Evolutionary conservation across 768 basidiomycete species (phyloP), one percentile per base, ranked within the genome.

Genomic region (Leccinum aurantiacum): DNA sequence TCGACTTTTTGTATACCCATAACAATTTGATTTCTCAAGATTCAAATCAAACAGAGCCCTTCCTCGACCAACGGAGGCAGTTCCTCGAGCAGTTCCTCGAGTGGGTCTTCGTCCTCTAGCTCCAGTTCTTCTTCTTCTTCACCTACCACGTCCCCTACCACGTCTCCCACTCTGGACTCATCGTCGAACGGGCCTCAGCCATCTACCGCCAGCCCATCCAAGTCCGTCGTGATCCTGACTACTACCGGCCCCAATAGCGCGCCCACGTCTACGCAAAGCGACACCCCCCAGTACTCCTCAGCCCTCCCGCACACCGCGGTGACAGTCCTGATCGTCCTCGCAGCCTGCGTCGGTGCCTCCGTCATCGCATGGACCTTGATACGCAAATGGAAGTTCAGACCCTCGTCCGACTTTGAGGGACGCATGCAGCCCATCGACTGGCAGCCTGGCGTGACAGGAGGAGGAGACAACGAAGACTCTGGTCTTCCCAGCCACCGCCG

Each of bases 341-440:
- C 84, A 4, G 80, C 87, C 6, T 84, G 80, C 50, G 66, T 93
- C 47, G 93, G 85, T 54, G 88, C 81, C 31, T 69, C 88, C 54
- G 81, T 82, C 58, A 85, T 93, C 65, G 79, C 89, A 63, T 95
- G 93, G 93, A 95, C 92, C 52, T 76, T 93, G 69, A 90, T 94
- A 80, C 88, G 93, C 78, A 93, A 94, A 74, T 93, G 91, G 89
- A 93, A 93, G 77, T 86, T 94, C 69, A 85, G 84, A 56, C 85
- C 89, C 59, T 93, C 92, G 31, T 80, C 84, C 69, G 82, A 84
- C 66, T 94, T 94, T 71, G 89, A 91, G 67, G 84, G 86, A 62
- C 90, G 92, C 65, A 84, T 95, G 78, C 84, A 89, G 60, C 92
- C 93, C 61, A 91, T 94, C 70, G 87, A 93, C 77, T 94, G 90